Evolutionary conservation across 176 grass and related monocot species (phyloP).

Genomic region (Ensete glaucum): DNA sequence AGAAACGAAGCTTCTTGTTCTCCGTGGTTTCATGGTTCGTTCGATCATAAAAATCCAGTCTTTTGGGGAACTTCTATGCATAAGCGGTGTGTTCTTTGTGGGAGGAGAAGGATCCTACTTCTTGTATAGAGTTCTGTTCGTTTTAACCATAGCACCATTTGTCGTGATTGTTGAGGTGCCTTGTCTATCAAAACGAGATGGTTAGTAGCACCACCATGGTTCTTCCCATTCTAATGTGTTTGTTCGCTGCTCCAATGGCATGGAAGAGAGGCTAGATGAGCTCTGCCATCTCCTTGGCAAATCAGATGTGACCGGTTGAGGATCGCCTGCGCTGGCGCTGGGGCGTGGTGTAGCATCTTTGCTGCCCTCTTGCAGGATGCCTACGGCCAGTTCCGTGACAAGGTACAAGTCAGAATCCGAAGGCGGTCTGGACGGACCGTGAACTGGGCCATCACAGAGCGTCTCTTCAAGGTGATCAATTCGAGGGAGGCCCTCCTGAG

Average conservation of each 20-base stretch:
- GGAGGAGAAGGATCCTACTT: not conserved
- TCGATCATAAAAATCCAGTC: not conserved
- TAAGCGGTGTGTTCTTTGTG: not conserved
- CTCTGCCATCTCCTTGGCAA: conserved; percentile 68
- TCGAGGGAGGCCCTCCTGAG: conserved; percentile 81
- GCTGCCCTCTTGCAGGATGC: conserved; percentile 85
- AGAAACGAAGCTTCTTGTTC: not conserved
- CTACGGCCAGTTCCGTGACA: conserved; percentile 84
- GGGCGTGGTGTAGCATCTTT: conserved; percentile 94
- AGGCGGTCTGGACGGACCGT: conserved; percentile 61
- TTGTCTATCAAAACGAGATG: not conserved
- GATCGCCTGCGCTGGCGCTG: conserved; percentile 77
- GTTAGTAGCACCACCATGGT: conserved; percentile 27
- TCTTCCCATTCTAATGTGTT: conserved; percentile 38
- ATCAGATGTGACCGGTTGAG: conserved; percentile 58
- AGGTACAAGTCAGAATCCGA: conserved; percentile 86
- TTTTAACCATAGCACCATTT: not conserved
- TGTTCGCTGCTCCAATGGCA: conserved; percentile 39
- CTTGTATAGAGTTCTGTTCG: not conserved
- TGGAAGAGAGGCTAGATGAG: conserved; percentile 75
- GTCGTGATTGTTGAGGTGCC: not conserved
- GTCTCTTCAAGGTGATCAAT: conserved; percentile 89
- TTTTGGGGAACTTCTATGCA: not conserved
- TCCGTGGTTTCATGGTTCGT: not conserved
- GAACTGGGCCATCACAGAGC: conserved; percentile 60